Evolutionary conservation across 805 yeast species (phyloP).

Genomic region (Nakazawaea sp.): DNA sequence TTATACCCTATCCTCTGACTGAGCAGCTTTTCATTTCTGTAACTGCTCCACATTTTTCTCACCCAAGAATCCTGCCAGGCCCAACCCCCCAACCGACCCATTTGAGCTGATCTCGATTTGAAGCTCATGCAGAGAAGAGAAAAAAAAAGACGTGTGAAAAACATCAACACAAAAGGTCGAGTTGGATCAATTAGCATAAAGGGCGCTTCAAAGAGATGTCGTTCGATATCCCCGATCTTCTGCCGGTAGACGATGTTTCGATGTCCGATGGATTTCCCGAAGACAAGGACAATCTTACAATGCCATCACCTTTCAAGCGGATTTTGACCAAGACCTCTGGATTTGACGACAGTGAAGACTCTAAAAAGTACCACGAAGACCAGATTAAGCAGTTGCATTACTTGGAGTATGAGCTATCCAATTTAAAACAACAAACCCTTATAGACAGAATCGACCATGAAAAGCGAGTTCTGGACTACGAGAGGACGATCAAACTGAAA

Average conservation of each 20-base stretch:
- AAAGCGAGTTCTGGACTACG: background rate
- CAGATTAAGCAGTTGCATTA: conserved; percentile 4
- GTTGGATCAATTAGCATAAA: no score
- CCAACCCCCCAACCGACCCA: no score
- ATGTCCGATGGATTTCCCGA: no score
- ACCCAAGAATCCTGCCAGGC: no score
- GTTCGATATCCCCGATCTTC: background rate
- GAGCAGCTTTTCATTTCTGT: no score
- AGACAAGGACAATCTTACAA: conserved; percentile 2
- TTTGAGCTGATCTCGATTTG: no score
- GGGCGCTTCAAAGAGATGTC: background rate
- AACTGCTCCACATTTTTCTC: no score
- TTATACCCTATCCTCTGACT: no score
- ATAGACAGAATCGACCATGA: conserved; percentile 7
- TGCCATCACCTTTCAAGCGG: conserved; percentile 8
- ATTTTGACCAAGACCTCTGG: conserved; percentile 5
- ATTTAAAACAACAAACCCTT: background rate
- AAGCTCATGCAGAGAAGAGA: background rate
- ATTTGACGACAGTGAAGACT: conserved; percentile 1
- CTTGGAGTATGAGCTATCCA: conserved; percentile 8
- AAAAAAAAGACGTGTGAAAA: background rate
- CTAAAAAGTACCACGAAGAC: background rate
- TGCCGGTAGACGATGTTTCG: no score
- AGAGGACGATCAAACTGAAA: conserved; percentile 1
- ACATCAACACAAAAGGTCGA: background rate